Conservation (phyloP, 2,329 filamentous ascomycete genomes). For the Botrytis pseudocinerea region DNA sequence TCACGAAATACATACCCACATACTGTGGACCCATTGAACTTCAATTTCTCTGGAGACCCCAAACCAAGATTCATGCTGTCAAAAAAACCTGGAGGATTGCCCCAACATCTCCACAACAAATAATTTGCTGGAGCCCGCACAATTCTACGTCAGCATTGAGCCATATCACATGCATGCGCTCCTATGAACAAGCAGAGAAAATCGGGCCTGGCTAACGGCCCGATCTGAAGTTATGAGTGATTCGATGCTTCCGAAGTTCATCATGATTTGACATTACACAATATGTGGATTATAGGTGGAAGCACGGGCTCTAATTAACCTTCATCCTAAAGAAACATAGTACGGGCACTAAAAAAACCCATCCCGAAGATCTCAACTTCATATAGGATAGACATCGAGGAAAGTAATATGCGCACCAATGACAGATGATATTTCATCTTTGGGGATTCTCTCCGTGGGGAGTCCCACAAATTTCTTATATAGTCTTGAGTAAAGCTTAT, state of each 20-base stretch:
- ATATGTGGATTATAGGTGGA: neutral
- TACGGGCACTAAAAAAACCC: neutral
- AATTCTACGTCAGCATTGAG: neutral
- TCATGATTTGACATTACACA: neutral
- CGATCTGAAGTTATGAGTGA: neutral
- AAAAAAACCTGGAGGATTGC: neutral
- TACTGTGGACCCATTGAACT: neutral
- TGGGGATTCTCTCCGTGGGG: neutral
- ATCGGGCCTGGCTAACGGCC: neutral
- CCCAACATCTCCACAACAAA: neutral
- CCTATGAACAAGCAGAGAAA: neutral
- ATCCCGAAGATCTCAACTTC: slow-evolving; percentile 1
- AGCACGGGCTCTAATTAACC: neutral
- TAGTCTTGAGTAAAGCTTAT: neutral
- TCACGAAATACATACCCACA: neutral
- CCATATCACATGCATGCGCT: slow-evolving; percentile 6
- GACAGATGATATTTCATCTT: neutral
- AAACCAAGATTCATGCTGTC: neutral
- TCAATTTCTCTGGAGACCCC: slow-evolving; percentile 14
- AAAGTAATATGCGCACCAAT: slow-evolving; percentile 18
- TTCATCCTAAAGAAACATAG: neutral
- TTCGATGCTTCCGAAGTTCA: neutral
- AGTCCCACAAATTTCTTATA: neutral
- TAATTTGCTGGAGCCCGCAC: neutral
- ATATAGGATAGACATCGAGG: neutral